Base-by-base conservation (phyloP, 139 green algal species). In the Closterium sp. region DNA sequence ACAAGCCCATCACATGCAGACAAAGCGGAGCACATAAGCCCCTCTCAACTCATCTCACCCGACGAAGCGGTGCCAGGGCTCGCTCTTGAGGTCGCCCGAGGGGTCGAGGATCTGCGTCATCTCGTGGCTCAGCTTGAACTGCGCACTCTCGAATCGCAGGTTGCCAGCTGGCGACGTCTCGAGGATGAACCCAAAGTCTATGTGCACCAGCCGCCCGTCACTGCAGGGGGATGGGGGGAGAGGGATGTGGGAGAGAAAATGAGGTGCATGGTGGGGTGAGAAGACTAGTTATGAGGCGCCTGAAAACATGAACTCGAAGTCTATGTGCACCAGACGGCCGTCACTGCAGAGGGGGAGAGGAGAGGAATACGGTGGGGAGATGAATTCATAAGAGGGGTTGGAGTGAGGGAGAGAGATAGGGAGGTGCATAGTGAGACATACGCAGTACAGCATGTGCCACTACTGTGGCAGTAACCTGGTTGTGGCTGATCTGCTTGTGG, bases 61-160 rank as follows among this genome's bases (percentile, higher is more conserved):
- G 11, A 94, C 94, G 89, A 96, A 96, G 45, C 87, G 42, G 32
- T 90, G 89, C 94, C 94, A 96, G 9, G 91, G 22, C 27, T 85
- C 62, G 86, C 85, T 95, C n/a, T 30, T 91, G 86, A 85, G 94
- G 89, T 34, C 42, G 22, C 93, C 95, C 3, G 70, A 45, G n/a
- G 97, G 97, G 88, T 96, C 95, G 29, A 96, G 70, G 11, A 96
- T 88, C 86, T 96, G 95, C 2, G 89, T 94, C 95, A 96, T 96
- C 86, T 96, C 95, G 91, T 96, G 89, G 79, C 86, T 95, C 45
- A 99, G 97, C 97, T 99, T 99, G 97, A 99, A 99, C 31, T 97
- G 97, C 6, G 98, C 98, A 30, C 95, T 96, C 97, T 99, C 98
- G 92, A 99, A 99, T 79, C 96, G 96, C 31, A 98, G 95, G 90